Percentiles rank a stretch among this genome's conserved stretches.
Conservation (phyloP, 257 asterid genomes). For the Scutellaria minor region DNA sequence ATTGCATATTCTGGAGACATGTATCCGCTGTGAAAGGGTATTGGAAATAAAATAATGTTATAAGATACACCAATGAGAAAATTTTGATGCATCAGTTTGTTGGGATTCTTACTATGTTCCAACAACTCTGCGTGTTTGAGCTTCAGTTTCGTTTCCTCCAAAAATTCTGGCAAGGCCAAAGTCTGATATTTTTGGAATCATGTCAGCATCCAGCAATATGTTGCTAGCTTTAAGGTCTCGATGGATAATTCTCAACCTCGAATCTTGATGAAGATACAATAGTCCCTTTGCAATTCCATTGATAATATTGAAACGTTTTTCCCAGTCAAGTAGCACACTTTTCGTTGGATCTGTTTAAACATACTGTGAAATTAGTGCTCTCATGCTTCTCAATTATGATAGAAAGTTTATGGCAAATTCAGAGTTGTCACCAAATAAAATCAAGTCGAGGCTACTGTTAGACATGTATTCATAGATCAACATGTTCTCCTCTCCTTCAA, state of each 20-base stretch:
- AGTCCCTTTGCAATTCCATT: slow-evolving; percentile 7
- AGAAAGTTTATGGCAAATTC: neutral
- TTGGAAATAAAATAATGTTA: neutral
- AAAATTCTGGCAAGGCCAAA: neutral
- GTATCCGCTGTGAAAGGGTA: neutral
- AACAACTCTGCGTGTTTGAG: neutral
- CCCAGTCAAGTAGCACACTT: neutral
- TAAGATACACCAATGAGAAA: neutral
- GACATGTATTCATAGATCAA: neutral
- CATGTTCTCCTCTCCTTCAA: slow-evolving; percentile 13
- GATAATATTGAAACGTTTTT: neutral
- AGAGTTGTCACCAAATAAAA: neutral
- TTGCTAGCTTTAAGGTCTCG: slow-evolving; percentile 14
- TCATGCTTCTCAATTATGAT: neutral
- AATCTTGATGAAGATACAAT: slow-evolving; percentile 11
- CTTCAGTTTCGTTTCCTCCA: slow-evolving; percentile 8
- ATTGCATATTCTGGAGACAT: neutral
- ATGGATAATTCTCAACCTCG: slow-evolving; percentile 1
- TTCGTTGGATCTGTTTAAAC: neutral
- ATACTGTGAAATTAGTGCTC: neutral
- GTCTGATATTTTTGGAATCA: slow-evolving; percentile 5
- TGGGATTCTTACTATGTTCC: slow-evolving; percentile 8
- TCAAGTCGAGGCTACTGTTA: neutral
- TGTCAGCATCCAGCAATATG: neutral
- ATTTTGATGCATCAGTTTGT: neutral